These are phyloP conservation scores for Xylariaceae sp. DNA, from an alignment of 2,329 filamentous ascomycete genomes.

Conservation along the genomic window DNA sequence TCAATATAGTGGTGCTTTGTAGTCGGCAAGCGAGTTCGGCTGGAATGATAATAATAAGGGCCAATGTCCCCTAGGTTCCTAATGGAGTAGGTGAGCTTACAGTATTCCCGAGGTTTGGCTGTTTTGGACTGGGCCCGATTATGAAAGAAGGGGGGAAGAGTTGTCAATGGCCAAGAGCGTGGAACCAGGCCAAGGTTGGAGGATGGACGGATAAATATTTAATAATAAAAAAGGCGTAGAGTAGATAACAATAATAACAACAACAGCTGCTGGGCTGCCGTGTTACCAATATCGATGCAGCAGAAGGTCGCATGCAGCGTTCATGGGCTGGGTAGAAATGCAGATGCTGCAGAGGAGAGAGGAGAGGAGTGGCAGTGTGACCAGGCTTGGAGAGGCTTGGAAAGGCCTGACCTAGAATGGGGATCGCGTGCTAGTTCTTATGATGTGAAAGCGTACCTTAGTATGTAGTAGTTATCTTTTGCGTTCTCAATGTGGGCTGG, in stretches of 20 bases:
- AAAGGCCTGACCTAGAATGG: background rate
- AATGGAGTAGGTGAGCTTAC: conserved; percentile 5
- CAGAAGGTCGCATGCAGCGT: conserved; percentile 18
- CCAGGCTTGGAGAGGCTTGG: conserved; percentile 7
- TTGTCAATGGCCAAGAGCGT: background rate
- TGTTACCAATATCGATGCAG: conserved; percentile 24
- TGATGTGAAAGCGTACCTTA: conserved; percentile 17
- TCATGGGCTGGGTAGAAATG: conserved; percentile 23
- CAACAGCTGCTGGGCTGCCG: conserved; percentile 9
- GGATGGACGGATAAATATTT: background rate
- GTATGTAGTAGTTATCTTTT: conserved; percentile 3
- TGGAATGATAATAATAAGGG: background rate
- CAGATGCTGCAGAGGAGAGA: background rate
- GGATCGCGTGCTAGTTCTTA: background rate
- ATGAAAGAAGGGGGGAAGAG: background rate
- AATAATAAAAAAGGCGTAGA: background rate
- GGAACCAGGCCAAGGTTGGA: conserved; percentile 1
- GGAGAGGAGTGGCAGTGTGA: conserved; percentile 14
- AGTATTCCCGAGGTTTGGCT: background rate
- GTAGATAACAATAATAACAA: conserved; percentile 10
- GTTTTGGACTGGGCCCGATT: background rate
- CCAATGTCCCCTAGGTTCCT: conserved; percentile 10
- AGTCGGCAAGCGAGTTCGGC: conserved; percentile 5
- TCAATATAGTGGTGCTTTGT: background rate
- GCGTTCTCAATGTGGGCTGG: conserved; percentile 23